phyloP scores from a whole-genome alignment of 768 basidiomycete species.

The Asterophora lycoperdoides region DNA sequence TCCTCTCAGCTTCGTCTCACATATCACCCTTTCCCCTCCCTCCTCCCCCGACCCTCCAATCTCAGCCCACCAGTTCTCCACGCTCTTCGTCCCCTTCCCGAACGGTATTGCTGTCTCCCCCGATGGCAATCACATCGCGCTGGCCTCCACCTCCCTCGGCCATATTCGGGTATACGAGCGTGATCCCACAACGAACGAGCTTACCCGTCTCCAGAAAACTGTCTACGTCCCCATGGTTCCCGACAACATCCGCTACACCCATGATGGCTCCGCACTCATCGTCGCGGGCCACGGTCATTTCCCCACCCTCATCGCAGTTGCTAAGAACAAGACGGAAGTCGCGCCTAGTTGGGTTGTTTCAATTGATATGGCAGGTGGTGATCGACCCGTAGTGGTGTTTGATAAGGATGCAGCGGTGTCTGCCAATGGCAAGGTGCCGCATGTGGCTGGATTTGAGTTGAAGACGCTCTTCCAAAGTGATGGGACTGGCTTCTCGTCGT shows the following conservation, averaged over 20 bases:
- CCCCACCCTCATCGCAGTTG: slow-evolving; percentile 42
- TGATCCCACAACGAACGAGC: slow-evolving; percentile 37
- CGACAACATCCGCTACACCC: slow-evolving; percentile 57
- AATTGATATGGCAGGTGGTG: slow-evolving; percentile 27
- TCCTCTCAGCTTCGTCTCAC: slow-evolving; percentile 57
- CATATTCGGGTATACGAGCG: slow-evolving; percentile 51
- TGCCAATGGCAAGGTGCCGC: slow-evolving; percentile 35
- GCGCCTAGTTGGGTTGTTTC: slow-evolving; percentile 60
- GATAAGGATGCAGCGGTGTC: slow-evolving; percentile 48
- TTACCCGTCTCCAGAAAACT: slow-evolving; percentile 31
- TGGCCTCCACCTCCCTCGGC: slow-evolving; percentile 50
- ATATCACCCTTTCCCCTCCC: slow-evolving; percentile 41
- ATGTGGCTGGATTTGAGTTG: slow-evolving; percentile 35
- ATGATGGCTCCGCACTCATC: slow-evolving; percentile 43
- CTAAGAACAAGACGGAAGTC: slow-evolving; percentile 36
- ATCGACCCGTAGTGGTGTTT: slow-evolving; percentile 21
- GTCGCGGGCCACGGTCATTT: slow-evolving; percentile 70
- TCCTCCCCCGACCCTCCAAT: slow-evolving; percentile 23
- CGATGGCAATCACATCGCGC: slow-evolving; percentile 44
- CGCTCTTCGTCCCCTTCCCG: slow-evolving; percentile 54
- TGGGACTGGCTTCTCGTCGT: slow-evolving; percentile 55
- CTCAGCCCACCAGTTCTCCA: slow-evolving; percentile 34
- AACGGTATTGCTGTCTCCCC: slow-evolving; percentile 67
- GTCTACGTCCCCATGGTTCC: slow-evolving; percentile 54
- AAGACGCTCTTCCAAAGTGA: slow-evolving; percentile 73